These are phyloP conservation scores for Cytospora chrysosperma DNA, from an alignment of 2,329 filamentous ascomycete genomes.

Conservation along the genomic window DNA sequence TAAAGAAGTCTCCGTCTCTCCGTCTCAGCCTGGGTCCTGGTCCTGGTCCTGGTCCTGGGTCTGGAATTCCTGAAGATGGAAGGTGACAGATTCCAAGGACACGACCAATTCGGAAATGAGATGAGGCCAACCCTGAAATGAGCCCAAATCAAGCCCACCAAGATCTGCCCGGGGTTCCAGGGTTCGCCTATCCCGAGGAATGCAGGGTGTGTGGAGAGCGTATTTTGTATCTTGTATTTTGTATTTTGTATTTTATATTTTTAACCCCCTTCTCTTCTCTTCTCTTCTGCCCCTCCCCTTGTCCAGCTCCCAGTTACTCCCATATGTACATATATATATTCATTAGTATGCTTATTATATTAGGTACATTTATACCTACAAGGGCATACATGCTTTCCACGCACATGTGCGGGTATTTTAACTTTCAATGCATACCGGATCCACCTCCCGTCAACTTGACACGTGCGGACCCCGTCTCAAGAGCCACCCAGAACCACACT, in stretches of 20 bases:
- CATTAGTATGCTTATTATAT: background rate
- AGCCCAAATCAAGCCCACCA: background rate
- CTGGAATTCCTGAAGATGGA: background rate
- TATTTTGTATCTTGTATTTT: too few species aligned
- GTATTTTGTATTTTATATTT: too few species aligned
- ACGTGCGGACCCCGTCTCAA: background rate
- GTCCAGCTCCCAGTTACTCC: background rate
- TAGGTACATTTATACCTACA: background rate
- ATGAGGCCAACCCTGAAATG: background rate
- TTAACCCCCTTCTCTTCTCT: too few species aligned
- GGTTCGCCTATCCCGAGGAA: background rate
- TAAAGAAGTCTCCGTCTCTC: background rate
- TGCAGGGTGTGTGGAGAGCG: background rate
- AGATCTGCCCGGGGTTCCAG: background rate
- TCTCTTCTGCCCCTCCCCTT: too few species aligned
- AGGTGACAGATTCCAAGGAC: background rate
- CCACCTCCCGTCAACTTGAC: slow-evolving; percentile 12
- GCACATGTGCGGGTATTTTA: background rate
- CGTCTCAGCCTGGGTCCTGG: background rate
- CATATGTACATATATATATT: background rate
- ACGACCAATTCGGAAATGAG: background rate
- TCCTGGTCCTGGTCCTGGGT: background rate
- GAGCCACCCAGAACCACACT: slow-evolving; percentile 5
- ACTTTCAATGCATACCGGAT: slow-evolving; percentile 4
- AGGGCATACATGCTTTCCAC: background rate